These are phyloP conservation scores for Chalciporus pseudorubinellus DNA, from an alignment of 768 basidiomycete genomes.

Conservation along the genomic window DNA sequence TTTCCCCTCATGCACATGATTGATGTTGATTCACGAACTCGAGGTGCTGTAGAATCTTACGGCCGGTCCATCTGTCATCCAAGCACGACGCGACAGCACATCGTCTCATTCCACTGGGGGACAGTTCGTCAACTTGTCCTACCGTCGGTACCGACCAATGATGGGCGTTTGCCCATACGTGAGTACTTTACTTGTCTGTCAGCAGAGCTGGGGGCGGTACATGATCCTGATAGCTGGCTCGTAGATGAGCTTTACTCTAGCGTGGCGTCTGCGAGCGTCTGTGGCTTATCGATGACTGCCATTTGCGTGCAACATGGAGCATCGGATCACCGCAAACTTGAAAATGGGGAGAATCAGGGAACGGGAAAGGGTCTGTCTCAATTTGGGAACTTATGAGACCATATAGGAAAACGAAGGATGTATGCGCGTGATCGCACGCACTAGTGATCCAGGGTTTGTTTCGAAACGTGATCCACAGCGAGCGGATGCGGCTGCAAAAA, in stretches of 20 bases:
- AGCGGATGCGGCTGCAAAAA: neutral
- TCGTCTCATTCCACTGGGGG: neutral
- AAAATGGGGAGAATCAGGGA: neutral
- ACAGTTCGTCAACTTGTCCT: neutral
- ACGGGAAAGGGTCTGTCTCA: neutral
- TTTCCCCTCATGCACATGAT: neutral
- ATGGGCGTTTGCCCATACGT: constrained; percentile 1
- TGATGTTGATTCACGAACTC: neutral
- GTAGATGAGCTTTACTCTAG: neutral
- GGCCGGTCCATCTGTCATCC: no score
- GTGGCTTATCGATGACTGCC: no score
- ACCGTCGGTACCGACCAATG: constrained; percentile 7
- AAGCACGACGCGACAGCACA: no score
- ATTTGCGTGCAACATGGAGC: no score
- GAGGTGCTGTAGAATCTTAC: neutral
- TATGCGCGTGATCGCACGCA: neutral
- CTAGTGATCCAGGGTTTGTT: constrained; percentile 3
- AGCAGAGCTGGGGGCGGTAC: neutral
- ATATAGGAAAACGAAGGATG: neutral
- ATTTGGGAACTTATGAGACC: neutral
- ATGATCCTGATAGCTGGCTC: constrained; percentile 2
- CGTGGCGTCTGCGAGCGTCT: neutral
- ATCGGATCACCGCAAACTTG: no score
- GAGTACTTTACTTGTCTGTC: no score
- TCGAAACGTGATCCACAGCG: neutral